These are phyloP conservation scores for Coemansia erecta DNA, from an alignment of 192 early-diverging fungal species.

Conservation along the genomic window DNA sequence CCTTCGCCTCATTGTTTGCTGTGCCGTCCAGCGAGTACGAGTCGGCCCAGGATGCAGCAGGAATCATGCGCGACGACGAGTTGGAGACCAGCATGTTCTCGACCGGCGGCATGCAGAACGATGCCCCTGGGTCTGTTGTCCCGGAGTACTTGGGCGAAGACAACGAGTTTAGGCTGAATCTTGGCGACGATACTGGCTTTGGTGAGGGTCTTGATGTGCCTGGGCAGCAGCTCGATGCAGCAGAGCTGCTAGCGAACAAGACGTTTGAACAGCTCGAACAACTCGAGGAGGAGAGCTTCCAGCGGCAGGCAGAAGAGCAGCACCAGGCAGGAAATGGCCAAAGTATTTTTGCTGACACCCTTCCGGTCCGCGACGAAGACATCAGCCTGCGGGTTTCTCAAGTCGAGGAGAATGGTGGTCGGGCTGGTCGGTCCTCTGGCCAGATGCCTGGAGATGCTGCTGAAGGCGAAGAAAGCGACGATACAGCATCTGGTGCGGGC, in stretches of 20 bases:
- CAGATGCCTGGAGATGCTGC: too few species aligned
- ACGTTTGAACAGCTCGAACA: conserved; percentile 50
- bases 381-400: conserved; percentile 12
- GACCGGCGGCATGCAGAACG: conserved; percentile 7
- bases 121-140: conserved; percentile 13
- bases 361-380: conserved; percentile 33
- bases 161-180: conserved; percentile 37
- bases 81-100: conserved; percentile 10
- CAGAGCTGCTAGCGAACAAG: conserved; percentile 38
- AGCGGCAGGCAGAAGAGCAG: conserved; percentile 31
- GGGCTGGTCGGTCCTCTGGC: not conserved
- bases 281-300: conserved; percentile 53
- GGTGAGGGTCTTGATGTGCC: conserved; percentile 23
- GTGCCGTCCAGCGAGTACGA: conserved; percentile 1
- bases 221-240: conserved; percentile 28
- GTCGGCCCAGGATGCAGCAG: conserved; percentile 27
- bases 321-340: conserved; percentile 20
- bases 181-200: conserved; percentile 35
- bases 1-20: conserved; percentile 38
- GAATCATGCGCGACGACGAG: not conserved
- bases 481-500: conserved; percentile 22
- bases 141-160: conserved; percentile 24
- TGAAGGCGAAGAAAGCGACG: too few species aligned
- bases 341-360: conserved; percentile 31
- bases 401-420: conserved; percentile 12